Evolutionary conservation across 768 basidiomycete species (phyloP), one percentile per base, ranked within the genome.

Genomic region (Podaxis sp.): DNA sequence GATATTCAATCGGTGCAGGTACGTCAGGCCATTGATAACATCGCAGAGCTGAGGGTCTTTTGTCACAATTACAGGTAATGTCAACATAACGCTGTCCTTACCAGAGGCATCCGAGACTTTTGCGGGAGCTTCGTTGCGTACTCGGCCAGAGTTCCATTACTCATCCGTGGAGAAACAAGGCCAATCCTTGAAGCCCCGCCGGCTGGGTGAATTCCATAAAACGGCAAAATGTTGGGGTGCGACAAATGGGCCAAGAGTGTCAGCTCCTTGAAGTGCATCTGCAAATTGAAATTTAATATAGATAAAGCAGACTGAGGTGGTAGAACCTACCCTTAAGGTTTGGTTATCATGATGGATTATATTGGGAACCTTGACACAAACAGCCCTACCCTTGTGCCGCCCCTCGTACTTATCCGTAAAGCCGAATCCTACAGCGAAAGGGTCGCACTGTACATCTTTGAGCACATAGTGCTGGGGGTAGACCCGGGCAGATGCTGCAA

Each of bases 201-300:
- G 10, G 17, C n/a, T n/a, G n/a, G n/a, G n/a, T n/a, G 10, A 10
- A 41, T 10, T 17, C 90, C 7, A 79, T 85, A 33, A 96, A 95
- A 49, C 12, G 48, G 48, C 6, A 49, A 10, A 20, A 49, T 26
- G 24, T 49, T 49, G n/a, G 48, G 48, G 12, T 49, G 48, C 48
- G 20, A 49, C 22, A 49, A 5, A 49, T 49, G 48, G 20, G 48
- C 4, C 48, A 12, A 49, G 48, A 49, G 48, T 11, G n/a, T 26
- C 48, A 49, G n/a, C n/a, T 49, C 48, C 40, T 41, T 41, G 40
- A 41, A 12, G 17, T 17, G 17, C 6, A 17, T 15, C 41, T 44
- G 41, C 1, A 44, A n/a, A 44, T 13, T 4, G 3, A n/a, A 17
- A 2, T 15, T 44, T 17, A 17, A 15, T 6, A 44, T 28, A 44